Evolutionary conservation across 73 alveolate species (phyloP), one percentile per base, ranked within the genome.

Genomic region (Paramecium biaurelia): DNA sequence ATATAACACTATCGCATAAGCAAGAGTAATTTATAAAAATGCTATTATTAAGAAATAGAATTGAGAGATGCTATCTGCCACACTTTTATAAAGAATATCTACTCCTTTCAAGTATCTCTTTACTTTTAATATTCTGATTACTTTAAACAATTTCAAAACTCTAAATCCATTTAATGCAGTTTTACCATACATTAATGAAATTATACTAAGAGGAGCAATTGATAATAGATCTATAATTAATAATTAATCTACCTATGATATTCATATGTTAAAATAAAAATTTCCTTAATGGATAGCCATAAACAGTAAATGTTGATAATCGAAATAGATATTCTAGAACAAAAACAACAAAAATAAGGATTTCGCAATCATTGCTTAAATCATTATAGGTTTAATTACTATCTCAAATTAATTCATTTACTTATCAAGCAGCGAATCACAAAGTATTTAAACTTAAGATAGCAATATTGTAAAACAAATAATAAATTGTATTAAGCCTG

Each of bases 81-180:
- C 90, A 45, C 90, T 79, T 41, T 79, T 41, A 30, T 79, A 41
- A 28, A 79, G 23, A 20, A 79, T 43, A 7, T 79, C 70, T 4
- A 79, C 72, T 79, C 90, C 90, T 11, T 79, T 79, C 23, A 79
- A 18, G 12, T 79, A 79, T n/a, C 90, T 21, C 37, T 79, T 79
- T 1, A 79, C 30, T 45, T 79, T 79, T 41, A 79, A 11, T 30
- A 79, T 34, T 38, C 90, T 21, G 0, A 79, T 41, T 32, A 45
- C 70, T 63, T 47, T 79, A 43, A 79, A 43, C 9, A 79, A 45
- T 42, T 79, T 79, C 49, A 79, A 79, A 26, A 79, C 23, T 79
- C 86, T 72, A n/a, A 41, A 21, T 42, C 74, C 90, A 79, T 43
- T 79, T 20, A 41, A 23, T 41, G 41, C 70, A 34, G 32, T 79